A percentile compares a stretch with the other conserved stretches of the same genome.
Conservation (phyloP, 495 filamentous ascomycete genomes). For the Penicillium steckii region DNA sequence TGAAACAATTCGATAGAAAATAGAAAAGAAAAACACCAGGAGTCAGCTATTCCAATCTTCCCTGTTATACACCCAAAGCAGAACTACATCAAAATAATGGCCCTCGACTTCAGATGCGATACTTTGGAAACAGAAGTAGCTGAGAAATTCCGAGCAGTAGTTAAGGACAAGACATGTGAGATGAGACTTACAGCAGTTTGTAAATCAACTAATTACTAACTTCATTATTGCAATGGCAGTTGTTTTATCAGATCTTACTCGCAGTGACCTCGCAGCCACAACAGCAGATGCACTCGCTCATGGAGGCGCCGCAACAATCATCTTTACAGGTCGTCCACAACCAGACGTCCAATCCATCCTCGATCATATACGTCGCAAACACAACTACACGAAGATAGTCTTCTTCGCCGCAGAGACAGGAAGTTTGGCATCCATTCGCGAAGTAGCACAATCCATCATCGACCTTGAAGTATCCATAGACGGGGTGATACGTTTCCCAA, state of each 20-base stretch:
- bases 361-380: slow-evolving; percentile 32
- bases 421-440: slow-evolving; percentile 13
- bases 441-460: slow-evolving; percentile 15
- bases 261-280: slow-evolving; percentile 15
- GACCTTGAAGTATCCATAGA: slow-evolving; percentile 18
- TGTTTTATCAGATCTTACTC: slow-evolving; percentile 14
- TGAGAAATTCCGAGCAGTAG: slow-evolving; percentile 33
- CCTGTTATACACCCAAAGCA: too few species aligned
- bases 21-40: too few species aligned
- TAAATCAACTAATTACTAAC: slow-evolving; percentile 5
- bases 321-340: slow-evolving; percentile 42
- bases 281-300: slow-evolving; percentile 24
- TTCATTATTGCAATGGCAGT: too few species aligned
- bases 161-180: slow-evolving; percentile 41
- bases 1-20: too few species aligned
- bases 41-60: too few species aligned
- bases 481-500: slow-evolving; percentile 21
- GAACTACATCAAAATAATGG: too few species aligned
- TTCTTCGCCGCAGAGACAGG: slow-evolving; percentile 18
- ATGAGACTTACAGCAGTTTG: too few species aligned
- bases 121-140: slow-evolving; percentile 35
- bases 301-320: slow-evolving; percentile 38
- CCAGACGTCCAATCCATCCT: slow-evolving; percentile 38
- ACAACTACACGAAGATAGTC: slow-evolving; percentile 18
- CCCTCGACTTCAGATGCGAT: slow-evolving; percentile 13